Conservation (phyloP, 2,329 filamentous ascomycete genomes). For the Sporothrix pallida region DNA sequence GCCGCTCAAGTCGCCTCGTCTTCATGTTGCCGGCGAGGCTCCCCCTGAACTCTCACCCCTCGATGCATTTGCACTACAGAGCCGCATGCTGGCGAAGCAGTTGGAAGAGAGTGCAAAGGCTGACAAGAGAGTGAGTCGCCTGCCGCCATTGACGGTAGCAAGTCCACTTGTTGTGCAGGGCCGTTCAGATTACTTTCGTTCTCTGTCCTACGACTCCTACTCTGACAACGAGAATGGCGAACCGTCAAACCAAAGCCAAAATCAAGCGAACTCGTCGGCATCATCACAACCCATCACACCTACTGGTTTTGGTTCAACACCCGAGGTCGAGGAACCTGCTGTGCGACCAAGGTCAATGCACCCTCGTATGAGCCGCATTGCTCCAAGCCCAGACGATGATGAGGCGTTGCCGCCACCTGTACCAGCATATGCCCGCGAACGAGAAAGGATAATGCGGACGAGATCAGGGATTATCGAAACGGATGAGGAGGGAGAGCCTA, state of each 20-base stretch:
- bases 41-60: constrained; percentile 92
- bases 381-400: constrained; percentile 50
- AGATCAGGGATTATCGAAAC: constrained; percentile 44
- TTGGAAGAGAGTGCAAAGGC: constrained; percentile 78
- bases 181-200: constrained; percentile 81
- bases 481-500: constrained; percentile 47
- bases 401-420: constrained; percentile 54
- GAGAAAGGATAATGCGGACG: constrained; percentile 39
- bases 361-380: constrained; percentile 71
- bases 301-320: constrained; percentile 55
- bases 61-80: constrained; percentile 93
- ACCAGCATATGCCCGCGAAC: constrained; percentile 51
- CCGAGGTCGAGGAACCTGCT: constrained; percentile 61
- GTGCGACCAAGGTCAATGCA: constrained; percentile 75
- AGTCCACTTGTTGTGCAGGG: constrained; percentile 77
- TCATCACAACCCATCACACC: constrained; percentile 42
- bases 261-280: constrained; percentile 38
- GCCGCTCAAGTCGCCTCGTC: constrained; percentile 72
- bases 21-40: constrained; percentile 78
- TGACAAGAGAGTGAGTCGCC: constrained; percentile 80
- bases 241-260: constrained; percentile 39
- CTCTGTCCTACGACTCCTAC: constrained; percentile 67
- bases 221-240: constrained; percentile 54
- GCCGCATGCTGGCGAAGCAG: constrained; percentile 83
- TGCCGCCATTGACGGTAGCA: constrained; percentile 81